A percentile compares a stretch with the other conserved stretches of the same genome.
phyloP scores from a whole-genome alignment of 495 filamentous ascomycete species.

The Aspergillus indologenus region DNA sequence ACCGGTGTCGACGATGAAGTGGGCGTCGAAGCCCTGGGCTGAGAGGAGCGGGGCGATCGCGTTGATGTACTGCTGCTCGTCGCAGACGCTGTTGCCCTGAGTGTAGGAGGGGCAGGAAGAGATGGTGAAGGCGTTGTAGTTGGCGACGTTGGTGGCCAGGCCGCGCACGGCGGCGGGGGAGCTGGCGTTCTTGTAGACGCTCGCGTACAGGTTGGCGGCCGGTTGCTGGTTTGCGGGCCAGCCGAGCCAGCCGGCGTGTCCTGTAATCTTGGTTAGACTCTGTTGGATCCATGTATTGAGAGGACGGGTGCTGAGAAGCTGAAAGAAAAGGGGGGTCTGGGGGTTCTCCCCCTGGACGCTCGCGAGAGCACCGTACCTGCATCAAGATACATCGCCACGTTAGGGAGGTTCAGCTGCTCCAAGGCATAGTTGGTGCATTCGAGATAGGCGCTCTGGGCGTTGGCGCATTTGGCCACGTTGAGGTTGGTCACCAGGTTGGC shows the following conservation, averaged over 20 bases:
- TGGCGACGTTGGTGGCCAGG: conserved; percentile 74
- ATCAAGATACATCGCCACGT: conserved; percentile 82
- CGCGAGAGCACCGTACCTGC: conserved; percentile 50
- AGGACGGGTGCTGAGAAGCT: too few relatives aligned
- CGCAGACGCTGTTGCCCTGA: conserved; percentile 46
- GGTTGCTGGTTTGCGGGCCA: conserved; percentile 76
- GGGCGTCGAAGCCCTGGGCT: conserved; percentile 61
- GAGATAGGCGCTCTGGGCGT: conserved; percentile 61
- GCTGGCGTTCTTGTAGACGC: conserved; percentile 63
- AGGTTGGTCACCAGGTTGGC: conserved; percentile 79
- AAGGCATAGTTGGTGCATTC: conserved; percentile 71
- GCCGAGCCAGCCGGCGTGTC: conserved; percentile 69
- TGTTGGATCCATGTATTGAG: too few relatives aligned
- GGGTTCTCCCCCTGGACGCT: too few relatives aligned
- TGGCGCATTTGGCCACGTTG: conserved; percentile 58
- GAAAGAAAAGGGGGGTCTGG: too few relatives aligned
- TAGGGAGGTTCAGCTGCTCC: conserved; percentile 65
- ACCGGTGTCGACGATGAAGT: conserved; percentile 69
- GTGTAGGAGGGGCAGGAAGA: conserved; percentile 44
- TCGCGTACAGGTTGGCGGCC: conserved; percentile 64
- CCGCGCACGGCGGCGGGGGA: conserved; percentile 66
- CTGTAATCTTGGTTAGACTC: conserved; percentile 14
- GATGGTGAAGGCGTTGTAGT: conserved; percentile 65
- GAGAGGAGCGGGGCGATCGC: conserved; percentile 61
- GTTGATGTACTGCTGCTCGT: conserved; percentile 72